Evolutionary conservation across 345 rosid species (phyloP).

Genomic region (Noccaea bulbosa): DNA sequence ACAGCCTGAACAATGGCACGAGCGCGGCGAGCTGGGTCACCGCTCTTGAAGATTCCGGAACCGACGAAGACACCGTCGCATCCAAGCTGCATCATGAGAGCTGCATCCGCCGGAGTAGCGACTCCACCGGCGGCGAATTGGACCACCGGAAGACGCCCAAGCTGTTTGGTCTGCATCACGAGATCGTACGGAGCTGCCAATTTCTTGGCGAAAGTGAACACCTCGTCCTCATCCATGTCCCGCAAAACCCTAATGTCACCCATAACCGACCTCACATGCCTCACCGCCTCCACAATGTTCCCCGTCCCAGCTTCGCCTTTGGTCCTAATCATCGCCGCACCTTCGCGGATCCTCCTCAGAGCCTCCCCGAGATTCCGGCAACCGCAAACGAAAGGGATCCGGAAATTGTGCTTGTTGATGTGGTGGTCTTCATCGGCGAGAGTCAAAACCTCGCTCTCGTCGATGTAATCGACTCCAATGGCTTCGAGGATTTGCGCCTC

Average conservation of each 20-base stretch:
- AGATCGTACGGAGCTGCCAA: conserved; percentile 71
- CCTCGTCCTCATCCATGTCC: conserved; percentile 94
- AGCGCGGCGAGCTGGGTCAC: conserved; percentile 69
- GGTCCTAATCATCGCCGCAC: conserved; percentile 93
- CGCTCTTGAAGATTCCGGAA: conserved; percentile 75
- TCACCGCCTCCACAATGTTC: conserved; percentile 78
- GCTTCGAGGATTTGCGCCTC: conserved; percentile 81
- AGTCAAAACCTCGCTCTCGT: conserved; percentile 88
- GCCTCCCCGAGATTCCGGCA: conserved; percentile 89
- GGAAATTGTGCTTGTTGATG: conserved; percentile 86
- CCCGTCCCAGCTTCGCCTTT: conserved; percentile 95
- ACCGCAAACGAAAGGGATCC: conserved; percentile 88
- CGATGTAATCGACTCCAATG: conserved; percentile 81
- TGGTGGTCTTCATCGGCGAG: conserved; percentile 84
- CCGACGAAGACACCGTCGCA: conserved; percentile 82
- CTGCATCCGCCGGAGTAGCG: conserved; percentile 81
- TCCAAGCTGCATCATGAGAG: conserved; percentile 84
- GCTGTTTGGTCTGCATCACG: conserved; percentile 81
- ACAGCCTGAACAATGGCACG: conserved; percentile 81
- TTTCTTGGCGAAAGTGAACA: conserved; percentile 76
- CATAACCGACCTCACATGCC: conserved; percentile 87
- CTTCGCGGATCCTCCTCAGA: conserved; percentile 78
- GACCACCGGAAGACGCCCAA: conserved; percentile 75
- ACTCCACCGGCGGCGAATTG: conserved; percentile 84
- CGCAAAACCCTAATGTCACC: conserved; percentile 77